A percentile compares a stretch with the other conserved stretches of the same genome.
phyloP scores from a whole-genome alignment of 345 rosid species.

The Lepidium aucheri region DNA sequence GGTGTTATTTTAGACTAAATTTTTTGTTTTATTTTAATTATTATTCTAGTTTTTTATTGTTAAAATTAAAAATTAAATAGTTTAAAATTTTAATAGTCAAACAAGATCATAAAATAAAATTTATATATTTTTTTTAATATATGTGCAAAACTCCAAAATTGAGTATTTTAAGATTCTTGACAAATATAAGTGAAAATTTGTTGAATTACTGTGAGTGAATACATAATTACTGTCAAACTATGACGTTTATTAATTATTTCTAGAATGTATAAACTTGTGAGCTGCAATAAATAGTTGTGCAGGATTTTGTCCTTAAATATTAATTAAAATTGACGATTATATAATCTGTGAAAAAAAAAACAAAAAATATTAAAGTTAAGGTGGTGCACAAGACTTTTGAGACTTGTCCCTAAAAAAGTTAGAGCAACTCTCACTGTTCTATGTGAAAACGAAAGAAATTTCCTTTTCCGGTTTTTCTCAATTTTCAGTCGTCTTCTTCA shows the following conservation, averaged over 20 bases:
- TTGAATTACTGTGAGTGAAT: not conserved
- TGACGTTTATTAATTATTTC: not conserved
- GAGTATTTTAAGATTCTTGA: too few species aligned
- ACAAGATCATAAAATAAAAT: too few species aligned
- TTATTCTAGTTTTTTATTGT: too few species aligned
- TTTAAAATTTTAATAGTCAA: too few species aligned
- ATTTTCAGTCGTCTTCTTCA: not conserved
- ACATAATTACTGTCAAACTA: constrained; percentile 8
- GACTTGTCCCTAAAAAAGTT: constrained; percentile 34
- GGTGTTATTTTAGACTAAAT: too few species aligned
- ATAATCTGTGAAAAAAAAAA: not conserved
- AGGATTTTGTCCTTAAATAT: constrained; percentile 8
- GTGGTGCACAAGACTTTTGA: constrained; percentile 12
- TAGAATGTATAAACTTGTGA: constrained; percentile 5
- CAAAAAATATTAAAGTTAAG: not conserved
- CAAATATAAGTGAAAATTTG: not conserved
- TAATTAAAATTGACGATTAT: constrained; percentile 16
- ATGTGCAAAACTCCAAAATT: too few species aligned
- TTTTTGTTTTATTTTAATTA: too few species aligned
- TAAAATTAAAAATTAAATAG: too few species aligned
- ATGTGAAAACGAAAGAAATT: constrained; percentile 29
- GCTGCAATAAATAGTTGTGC: constrained; percentile 22
- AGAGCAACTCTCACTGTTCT: constrained; percentile 26
- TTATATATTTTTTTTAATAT: too few species aligned
- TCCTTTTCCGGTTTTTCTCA: constrained; percentile 25